These are phyloP conservation scores for Nakazawaea laoshanensis DNA, from an alignment of 805 yeast genomes.

Conservation along the genomic window DNA sequence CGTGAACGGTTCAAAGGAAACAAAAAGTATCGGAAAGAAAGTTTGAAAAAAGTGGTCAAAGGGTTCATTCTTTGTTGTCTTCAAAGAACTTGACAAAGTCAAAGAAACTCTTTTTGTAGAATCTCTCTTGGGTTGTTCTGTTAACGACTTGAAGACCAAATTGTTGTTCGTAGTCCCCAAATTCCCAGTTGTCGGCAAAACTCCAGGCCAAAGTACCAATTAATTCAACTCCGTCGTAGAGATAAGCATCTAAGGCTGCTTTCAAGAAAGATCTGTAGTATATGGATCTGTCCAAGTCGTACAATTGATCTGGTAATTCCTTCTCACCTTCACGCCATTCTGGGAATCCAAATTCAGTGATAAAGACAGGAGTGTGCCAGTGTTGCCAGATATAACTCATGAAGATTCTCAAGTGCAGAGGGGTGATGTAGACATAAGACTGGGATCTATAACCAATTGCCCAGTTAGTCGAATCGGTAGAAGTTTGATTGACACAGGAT, in stretches of 20 bases:
- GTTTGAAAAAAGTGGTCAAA: no score
- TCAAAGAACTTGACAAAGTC: slow-evolving; percentile 6
- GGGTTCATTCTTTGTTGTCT: slow-evolving; percentile 5
- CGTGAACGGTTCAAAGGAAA: no score
- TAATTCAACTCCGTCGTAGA: slow-evolving; percentile 20
- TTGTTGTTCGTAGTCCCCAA: slow-evolving; percentile 19
- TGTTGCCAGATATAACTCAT: slow-evolving; percentile 21
- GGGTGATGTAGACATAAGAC: slow-evolving; percentile 17
- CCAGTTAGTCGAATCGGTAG: slow-evolving; percentile 16
- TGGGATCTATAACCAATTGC: slow-evolving; percentile 17
- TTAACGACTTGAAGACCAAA: slow-evolving; percentile 21
- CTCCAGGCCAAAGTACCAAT: slow-evolving; percentile 26
- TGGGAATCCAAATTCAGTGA: slow-evolving; percentile 27
- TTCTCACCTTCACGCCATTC: slow-evolving; percentile 22
- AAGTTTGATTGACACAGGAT: slow-evolving; percentile 16
- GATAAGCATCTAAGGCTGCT: slow-evolving; percentile 17
- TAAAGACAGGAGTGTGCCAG: slow-evolving; percentile 18
- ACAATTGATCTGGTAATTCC: slow-evolving; percentile 18
- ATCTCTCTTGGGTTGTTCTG: slow-evolving; percentile 20
- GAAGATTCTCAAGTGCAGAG: slow-evolving; percentile 18
- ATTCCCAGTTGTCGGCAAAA: slow-evolving; percentile 25
- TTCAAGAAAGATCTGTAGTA: slow-evolving; percentile 22
- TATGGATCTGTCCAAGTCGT: slow-evolving; percentile 21
- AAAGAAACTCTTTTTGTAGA: slow-evolving; percentile 15
- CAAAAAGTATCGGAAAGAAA: no score